Percentiles rank a stretch among this genome's conserved stretches.
Evolutionary conservation across 1,284 basidiomycete species (phyloP).

Genomic region (Erythrobasidium hasegawianum): DNA sequence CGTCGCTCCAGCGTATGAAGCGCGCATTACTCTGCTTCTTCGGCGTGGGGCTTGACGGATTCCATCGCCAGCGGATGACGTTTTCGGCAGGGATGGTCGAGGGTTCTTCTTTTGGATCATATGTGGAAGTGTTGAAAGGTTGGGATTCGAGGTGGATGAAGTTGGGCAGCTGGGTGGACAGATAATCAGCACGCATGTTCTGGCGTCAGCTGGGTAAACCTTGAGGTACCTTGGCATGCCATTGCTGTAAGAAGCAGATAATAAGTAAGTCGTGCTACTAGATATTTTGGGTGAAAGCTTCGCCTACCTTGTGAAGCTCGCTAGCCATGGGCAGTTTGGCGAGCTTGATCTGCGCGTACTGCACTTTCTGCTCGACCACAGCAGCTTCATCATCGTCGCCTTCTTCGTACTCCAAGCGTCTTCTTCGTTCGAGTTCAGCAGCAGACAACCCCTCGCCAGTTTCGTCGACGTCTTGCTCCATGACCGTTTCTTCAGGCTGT

Average conservation of each 20-base stretch:
- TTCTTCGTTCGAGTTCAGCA: conserved; percentile 63
- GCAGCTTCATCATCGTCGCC: conserved; percentile 63
- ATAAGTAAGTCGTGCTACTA: too few relatives aligned
- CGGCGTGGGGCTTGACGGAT: conserved; percentile 50
- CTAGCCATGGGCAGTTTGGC: conserved; percentile 71
- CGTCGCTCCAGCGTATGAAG: conserved; percentile 89
- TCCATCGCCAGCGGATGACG: conserved; percentile 84
- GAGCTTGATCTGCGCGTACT: conserved; percentile 68
- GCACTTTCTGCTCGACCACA: conserved; percentile 54
- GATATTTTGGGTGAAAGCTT: too few relatives aligned
- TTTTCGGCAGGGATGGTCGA: conserved; percentile 81
- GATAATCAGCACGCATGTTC: too few relatives aligned
- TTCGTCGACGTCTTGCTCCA: background rate
- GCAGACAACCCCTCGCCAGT: conserved; percentile 67
- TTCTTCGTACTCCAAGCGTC: conserved; percentile 73
- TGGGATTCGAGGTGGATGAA: conserved; percentile 76
- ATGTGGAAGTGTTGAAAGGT: conserved; percentile 74
- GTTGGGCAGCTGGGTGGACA: conserved; percentile 73
- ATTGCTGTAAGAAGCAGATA: too few relatives aligned
- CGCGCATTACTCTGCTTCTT: conserved; percentile 76
- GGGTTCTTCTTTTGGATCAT: conserved; percentile 61
- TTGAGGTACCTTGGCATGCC: conserved; percentile 14
- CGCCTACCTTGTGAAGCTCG: conserved; percentile 64
- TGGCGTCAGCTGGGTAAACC: too few relatives aligned
- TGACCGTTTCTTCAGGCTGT: background rate